Percentiles rank a stretch among this genome's conserved stretches.
Conservation (phyloP, 1,284 basidiomycete species). For the Boletellus deceptivus region DNA sequence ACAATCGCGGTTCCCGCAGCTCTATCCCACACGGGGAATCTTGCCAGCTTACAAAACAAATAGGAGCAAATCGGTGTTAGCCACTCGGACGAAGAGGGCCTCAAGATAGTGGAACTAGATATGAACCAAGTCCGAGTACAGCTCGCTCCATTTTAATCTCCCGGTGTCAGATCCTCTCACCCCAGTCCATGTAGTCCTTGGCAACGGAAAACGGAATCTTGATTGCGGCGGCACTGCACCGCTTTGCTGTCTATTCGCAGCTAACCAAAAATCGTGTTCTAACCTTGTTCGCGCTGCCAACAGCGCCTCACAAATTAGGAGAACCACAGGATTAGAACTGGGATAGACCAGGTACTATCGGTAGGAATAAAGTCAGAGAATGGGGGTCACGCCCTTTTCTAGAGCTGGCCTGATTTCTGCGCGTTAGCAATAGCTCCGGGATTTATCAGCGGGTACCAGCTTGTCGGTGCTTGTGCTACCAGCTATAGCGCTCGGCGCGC, state of each 20-base stretch:
- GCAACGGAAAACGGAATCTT: slow-evolving; percentile 51
- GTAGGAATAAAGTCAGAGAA: slow-evolving; percentile 68
- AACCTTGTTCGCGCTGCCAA: slow-evolving; percentile 36
- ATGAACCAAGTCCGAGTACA: slow-evolving; percentile 63
- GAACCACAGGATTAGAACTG: slow-evolving; percentile 66
- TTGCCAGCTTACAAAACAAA: not conserved
- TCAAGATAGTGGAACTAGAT: slow-evolving; percentile 58
- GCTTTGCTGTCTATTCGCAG: slow-evolving; percentile 46
- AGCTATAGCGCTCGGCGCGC: too few relatives aligned
- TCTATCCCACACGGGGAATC: not conserved
- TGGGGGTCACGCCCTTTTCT: slow-evolving; percentile 34
- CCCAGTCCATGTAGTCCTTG: slow-evolving; percentile 60
- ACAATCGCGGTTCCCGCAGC: slow-evolving; percentile 43
- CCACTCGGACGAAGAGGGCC: slow-evolving; percentile 61
- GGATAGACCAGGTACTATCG: slow-evolving; percentile 66
- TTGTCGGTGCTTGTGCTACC: too few relatives aligned
- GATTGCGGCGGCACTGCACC: slow-evolving; percentile 63
- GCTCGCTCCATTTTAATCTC: too few relatives aligned
- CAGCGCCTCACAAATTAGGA: too few relatives aligned
- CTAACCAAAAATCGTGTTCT: not conserved
- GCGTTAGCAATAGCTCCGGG: too few relatives aligned
- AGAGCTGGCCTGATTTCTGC: too few relatives aligned
- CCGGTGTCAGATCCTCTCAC: slow-evolving; percentile 48
- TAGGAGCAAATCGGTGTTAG: slow-evolving; percentile 72
- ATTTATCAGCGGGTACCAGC: too few relatives aligned